phyloP scores from a whole-genome alignment of 73 alveolate species.

The Symbiodinium pilosum region DNA sequence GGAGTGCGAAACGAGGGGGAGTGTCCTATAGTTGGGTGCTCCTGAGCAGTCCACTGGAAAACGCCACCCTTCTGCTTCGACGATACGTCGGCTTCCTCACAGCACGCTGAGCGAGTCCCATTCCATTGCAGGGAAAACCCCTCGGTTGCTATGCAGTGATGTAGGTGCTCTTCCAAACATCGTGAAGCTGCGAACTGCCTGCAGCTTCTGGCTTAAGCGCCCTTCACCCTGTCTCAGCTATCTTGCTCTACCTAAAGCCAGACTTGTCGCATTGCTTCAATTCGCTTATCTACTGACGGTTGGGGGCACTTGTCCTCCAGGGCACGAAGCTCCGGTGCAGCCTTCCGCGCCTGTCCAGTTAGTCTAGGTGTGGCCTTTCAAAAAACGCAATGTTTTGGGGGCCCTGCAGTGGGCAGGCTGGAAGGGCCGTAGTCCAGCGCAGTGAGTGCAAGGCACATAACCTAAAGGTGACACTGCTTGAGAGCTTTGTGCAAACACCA shows the following conservation, averaged over 20 bases:
- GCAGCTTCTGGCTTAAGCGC: too few species aligned
- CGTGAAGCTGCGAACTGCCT: too few species aligned
- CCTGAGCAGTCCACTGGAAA: background rate
- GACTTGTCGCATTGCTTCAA: too few species aligned
- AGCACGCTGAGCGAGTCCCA: background rate
- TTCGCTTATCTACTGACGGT: too few species aligned
- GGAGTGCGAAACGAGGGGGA: too few species aligned
- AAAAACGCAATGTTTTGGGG: background rate
- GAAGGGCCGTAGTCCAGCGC: conserved; percentile 59
- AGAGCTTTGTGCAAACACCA: too few species aligned
- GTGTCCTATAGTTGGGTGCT: background rate
- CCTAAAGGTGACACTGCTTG: background rate
- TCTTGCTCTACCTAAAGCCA: too few species aligned
- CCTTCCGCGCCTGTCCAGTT: background rate
- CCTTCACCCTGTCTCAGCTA: too few species aligned
- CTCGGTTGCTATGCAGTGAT: too few species aligned
- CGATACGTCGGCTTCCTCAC: background rate
- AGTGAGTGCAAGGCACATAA: conserved; percentile 81
- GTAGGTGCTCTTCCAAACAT: too few species aligned
- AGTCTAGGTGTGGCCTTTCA: background rate
- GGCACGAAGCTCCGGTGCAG: conserved; percentile 68
- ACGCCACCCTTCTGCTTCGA: background rate
- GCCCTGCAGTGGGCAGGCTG: background rate
- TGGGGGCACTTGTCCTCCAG: too few species aligned
- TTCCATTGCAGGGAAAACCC: too few species aligned